Base-by-base conservation (phyloP, 164 flowering plant species). In the Sedum album region DNA sequence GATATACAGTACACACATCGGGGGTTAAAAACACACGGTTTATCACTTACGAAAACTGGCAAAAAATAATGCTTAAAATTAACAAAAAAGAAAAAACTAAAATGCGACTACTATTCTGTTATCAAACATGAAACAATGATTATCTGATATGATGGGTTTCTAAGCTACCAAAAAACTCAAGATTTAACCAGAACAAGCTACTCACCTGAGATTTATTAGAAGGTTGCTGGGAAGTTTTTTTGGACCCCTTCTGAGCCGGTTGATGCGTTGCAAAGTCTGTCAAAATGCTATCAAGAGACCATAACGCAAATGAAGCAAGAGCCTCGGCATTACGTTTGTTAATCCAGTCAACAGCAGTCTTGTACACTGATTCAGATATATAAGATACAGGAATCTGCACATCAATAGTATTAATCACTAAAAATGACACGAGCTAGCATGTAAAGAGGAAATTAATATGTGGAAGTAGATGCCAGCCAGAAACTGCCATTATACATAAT, bases 301-400 rank as follows among this genome's bases (percentile, higher is more conserved):
- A 86, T 39, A 86, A 39, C 38, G 82, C 86, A 83, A 89, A 91
- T 18, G 82, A 77, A 49, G 79, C 79, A 71, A 94, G 88, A 2
- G 90, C 86, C 69, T 89, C 92, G 26, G 68, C 23, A 31, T 92
- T 76, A 6, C 79, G 81, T 30, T 80, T 79, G 74, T 78, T 81
- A 75, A 94, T 83, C 98, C 98, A 94, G 53, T 89, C 97, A 74
- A 76, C 83, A 61, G 96, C 85, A 60, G 89, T 85, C 79, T 82
- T 94, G 66, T 85, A 86, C 64, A 94, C 95, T 80, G 75, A 69
- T 25, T 89, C 96, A 66, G 97, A 75, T 31, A 94, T 77, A 76
- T 88, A 77, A 38, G 80, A 77, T 44, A 94, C 67, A 49, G 98
- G 98, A 25, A 84, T 75, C 98, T 94, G 91, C 67, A 30, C 11